Evolutionary conservation across 305 asterid genomes (phyloP), one percentile per base, ranked within the genome.

Genomic region (Rubia occidens): DNA sequence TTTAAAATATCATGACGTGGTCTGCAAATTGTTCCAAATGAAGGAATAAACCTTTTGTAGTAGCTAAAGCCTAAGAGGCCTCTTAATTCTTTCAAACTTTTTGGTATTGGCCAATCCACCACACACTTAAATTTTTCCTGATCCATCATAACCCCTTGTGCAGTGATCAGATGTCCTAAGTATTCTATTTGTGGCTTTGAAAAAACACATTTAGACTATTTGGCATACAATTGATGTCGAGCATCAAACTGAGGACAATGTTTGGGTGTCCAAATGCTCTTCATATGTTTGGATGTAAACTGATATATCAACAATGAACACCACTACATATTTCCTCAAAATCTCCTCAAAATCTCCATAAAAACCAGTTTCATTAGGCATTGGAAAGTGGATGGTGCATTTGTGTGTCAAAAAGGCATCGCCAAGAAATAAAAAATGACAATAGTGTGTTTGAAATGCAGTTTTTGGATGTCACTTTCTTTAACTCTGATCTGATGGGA

Each of bases 141-240:
- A 53, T 68, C 54, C 35, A 42, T 56, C 4, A 2, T 0, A 0
- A 32, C 64, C 8, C 6, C 63, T 0, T 17, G 3, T 0, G 5
- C 35, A 26, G 62, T 3, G 6, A 53, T 54, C 13, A 54, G 21
- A 68, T 68, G 72, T 1, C 72, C 72, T 0, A 68, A n/a, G 15
- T 68, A 68, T 5, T 54, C 51, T 0, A 68, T 4, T 0, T 40
- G 20, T 2, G 9, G 3, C 6, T 6, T 56, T 2, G 5, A 42
- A 68, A 68, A 54, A 1, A 49, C 8, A 8, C 72, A 68, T 35
- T 68, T 68, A 6, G 51, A 51, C 11, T 8, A 11, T 8, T 68
- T 68, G 5, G 64, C 72, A 13, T 1, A 29, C 11, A 68, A 8
- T 13, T 53, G 20, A 5, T 68, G 3, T 6, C 35, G 5, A 8